Conservation (phyloP, 768 basidiomycete species). For the Mycena capillaripes region DNA sequence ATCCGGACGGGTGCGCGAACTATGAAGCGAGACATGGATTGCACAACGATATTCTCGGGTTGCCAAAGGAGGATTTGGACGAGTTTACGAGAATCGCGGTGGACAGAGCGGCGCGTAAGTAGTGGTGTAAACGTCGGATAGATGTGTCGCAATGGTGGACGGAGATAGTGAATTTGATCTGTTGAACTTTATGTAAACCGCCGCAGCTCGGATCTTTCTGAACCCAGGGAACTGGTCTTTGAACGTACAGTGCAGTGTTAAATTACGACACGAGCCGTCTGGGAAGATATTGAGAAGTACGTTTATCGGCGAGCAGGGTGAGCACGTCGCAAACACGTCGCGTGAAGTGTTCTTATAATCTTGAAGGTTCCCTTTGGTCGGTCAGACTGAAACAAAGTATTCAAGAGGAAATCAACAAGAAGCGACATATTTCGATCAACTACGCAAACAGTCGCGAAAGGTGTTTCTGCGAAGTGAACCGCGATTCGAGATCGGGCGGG, state of each 20-base stretch:
- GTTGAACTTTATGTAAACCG: no score
- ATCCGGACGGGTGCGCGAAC: constrained; percentile 1
- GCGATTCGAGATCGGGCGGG: constrained; percentile 2
- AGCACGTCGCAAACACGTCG: no score
- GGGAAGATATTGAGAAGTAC: no score
- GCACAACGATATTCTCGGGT: constrained; percentile 8
- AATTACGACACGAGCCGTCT: no score
- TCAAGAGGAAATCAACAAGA: neutral
- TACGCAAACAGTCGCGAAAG: no score
- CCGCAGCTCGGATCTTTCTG: no score
- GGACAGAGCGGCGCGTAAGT: constrained; percentile 7
- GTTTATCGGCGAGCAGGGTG: no score
- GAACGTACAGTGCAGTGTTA: no score
- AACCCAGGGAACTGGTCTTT: no score
- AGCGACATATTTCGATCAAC: neutral
- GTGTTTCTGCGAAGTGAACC: neutral
- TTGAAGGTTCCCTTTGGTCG: neutral
- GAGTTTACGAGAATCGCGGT: constrained; percentile 8
- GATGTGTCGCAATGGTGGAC: neutral
- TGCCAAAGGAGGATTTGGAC: neutral
- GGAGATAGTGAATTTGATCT: neutral
- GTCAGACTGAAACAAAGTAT: neutral
- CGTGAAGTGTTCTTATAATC: no score
- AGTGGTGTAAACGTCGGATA: constrained; percentile 2
- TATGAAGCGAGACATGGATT: constrained; percentile 7